These are phyloP conservation scores for Tetrahymena malaccensis DNA, from an alignment of 73 alveolate species.

Conservation along the genomic window DNA sequence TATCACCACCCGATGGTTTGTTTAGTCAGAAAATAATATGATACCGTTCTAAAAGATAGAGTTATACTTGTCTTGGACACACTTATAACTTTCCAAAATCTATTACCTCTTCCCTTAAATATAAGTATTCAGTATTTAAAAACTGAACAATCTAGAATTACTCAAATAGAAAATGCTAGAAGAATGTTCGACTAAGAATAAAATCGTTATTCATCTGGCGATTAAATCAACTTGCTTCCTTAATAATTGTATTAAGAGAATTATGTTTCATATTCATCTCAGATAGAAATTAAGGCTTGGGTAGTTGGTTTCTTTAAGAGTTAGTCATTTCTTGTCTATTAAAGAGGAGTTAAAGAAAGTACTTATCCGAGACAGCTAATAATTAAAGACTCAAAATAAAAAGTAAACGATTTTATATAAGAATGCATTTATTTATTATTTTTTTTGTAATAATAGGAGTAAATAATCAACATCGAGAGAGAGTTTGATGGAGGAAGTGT, in stretches of 20 bases:
- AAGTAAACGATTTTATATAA: not conserved
- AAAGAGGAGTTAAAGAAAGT: not conserved
- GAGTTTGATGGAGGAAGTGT: not conserved
- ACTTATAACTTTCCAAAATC: not conserved
- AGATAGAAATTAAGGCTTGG: not conserved
- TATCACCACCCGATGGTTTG: not conserved
- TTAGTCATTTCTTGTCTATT: not conserved
- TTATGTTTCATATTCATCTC: not conserved
- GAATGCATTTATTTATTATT: too few species aligned
- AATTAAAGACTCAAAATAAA: not conserved
- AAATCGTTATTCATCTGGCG: not conserved
- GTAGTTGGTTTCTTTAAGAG: not conserved
- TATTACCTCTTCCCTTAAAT: not conserved
- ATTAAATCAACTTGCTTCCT: not conserved
- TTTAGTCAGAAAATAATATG: not conserved
- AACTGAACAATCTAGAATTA: not conserved
- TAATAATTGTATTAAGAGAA: not conserved
- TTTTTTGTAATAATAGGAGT: not conserved
- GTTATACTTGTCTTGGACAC: not conserved
- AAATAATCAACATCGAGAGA: not conserved
- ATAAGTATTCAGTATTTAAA: not conserved
- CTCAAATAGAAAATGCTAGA: not conserved
- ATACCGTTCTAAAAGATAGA: not conserved
- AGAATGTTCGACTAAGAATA: not conserved
- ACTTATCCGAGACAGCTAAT: not conserved